Evolutionary conservation across 2,329 filamentous ascomycete genomes (phyloP).

Genomic region (Ceratocystiopsis brevicomis): DNA sequence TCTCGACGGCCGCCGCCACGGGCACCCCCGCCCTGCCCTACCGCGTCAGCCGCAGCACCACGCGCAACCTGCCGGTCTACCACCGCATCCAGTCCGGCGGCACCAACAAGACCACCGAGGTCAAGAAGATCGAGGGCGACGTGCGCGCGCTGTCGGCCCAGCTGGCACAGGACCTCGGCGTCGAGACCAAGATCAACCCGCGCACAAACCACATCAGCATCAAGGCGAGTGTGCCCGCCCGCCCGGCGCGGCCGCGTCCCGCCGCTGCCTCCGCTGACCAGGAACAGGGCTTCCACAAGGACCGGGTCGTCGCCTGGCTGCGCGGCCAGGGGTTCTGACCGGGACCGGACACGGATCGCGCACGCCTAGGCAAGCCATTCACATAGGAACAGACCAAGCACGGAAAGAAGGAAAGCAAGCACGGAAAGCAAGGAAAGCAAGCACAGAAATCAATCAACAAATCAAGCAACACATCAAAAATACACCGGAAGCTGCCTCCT

Average conservation of each 20-base stretch:
- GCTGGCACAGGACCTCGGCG: constrained; percentile 36
- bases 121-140: constrained; percentile 70
- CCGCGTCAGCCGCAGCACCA: constrained; percentile 51
- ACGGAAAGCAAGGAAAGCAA: background rate
- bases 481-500: background rate
- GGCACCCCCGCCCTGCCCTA: constrained; percentile 24
- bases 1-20: too few relatives aligned
- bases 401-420: too few relatives aligned
- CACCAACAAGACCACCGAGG: constrained; percentile 50
- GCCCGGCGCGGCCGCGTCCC: too few relatives aligned
- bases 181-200: constrained; percentile 34
- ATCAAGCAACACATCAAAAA: background rate
- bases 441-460: background rate
- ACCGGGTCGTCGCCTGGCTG: constrained; percentile 1
- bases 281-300: constrained; percentile 1
- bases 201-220: constrained; percentile 58
- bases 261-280: too few relatives aligned
- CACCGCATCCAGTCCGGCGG: constrained; percentile 53
- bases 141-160: constrained; percentile 42
- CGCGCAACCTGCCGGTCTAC: constrained; percentile 61
- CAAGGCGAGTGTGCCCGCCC: constrained; percentile 43
- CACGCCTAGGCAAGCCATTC: too few relatives aligned
- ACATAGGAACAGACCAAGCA: too few relatives aligned
- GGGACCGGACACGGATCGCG: too few relatives aligned
- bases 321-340: background rate